These are phyloP conservation scores for Lipomyces kockii DNA, from an alignment of 805 yeast species.

Conservation along the genomic window DNA sequence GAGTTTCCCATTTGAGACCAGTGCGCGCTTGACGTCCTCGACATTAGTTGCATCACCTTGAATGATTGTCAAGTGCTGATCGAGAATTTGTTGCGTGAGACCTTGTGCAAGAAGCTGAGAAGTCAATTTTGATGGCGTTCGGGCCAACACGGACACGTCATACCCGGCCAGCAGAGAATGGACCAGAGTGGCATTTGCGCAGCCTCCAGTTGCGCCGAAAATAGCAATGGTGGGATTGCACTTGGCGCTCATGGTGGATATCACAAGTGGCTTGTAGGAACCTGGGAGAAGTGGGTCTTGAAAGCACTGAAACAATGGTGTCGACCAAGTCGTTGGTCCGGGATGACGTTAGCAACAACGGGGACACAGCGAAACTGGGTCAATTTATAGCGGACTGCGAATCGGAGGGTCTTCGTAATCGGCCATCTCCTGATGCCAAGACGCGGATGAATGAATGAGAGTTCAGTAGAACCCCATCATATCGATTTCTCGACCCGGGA, in stretches of 20 bases:
- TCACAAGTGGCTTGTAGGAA: background rate
- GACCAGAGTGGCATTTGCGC: background rate
- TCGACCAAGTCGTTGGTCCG: no score
- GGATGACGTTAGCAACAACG: no score
- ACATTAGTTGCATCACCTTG: constrained; percentile 5
- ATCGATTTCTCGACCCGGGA: no score
- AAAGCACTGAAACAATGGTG: no score
- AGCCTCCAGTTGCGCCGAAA: constrained; percentile 4
- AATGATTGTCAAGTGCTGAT: background rate
- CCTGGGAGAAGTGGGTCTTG: background rate
- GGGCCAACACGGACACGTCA: background rate
- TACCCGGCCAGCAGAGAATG: background rate
- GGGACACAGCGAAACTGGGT: no score
- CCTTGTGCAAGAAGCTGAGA: constrained; percentile 7
- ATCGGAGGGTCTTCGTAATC: no score
- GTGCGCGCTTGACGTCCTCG: constrained; percentile 2
- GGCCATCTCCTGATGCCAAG: no score
- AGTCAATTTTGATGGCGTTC: background rate
- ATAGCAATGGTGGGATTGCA: constrained; percentile 2
- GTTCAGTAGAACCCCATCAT: no score
- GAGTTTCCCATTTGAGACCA: constrained; percentile 1
- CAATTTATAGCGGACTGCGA: no score
- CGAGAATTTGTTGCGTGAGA: constrained; percentile 1
- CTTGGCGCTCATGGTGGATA: background rate
- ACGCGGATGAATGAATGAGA: no score